These are phyloP conservation scores for Candida berthetii DNA, from an alignment of 805 yeast species.

Conservation along the genomic window DNA sequence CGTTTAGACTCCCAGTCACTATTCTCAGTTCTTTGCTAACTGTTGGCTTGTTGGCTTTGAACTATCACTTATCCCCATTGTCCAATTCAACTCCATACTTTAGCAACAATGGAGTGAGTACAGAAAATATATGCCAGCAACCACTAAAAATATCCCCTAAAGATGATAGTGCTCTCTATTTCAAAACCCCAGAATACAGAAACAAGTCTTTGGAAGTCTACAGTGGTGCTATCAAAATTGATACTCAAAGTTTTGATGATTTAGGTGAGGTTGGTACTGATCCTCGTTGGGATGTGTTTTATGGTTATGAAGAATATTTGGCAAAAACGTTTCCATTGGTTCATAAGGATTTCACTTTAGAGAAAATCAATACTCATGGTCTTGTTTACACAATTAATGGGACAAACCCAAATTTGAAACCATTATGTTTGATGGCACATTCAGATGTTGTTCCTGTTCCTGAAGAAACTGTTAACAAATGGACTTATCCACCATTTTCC, in stretches of 20 bases:
- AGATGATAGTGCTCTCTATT: neutral
- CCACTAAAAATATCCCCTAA: too few relatives aligned
- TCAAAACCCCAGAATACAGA: neutral
- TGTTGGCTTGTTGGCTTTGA: neutral
- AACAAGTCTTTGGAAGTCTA: neutral
- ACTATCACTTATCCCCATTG: too few relatives aligned
- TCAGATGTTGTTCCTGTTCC: constrained; percentile 72
- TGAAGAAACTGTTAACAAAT: constrained; percentile 38
- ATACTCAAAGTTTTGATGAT: neutral
- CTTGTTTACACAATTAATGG: constrained; percentile 54
- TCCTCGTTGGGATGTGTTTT: constrained; percentile 36
- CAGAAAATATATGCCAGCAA: too few relatives aligned
- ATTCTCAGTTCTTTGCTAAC: neutral
- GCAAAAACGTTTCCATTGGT: constrained; percentile 42
- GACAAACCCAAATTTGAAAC: constrained; percentile 36
- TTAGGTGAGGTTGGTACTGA: constrained; percentile 36
- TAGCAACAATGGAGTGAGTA: too few relatives aligned
- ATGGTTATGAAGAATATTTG: constrained; percentile 42
- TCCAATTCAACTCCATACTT: too few relatives aligned
- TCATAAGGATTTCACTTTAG: constrained; percentile 34
- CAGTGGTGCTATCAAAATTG: neutral
- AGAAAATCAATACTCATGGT: constrained; percentile 49
- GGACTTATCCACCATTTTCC: constrained; percentile 55
- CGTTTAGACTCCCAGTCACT: too few relatives aligned
- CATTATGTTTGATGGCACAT: constrained; percentile 62